Percentiles rank a stretch among this genome's conserved stretches.
Conservation (phyloP, 2,329 filamentous ascomycete species). For the Stagonosporopsis cucurbitacearum region DNA sequence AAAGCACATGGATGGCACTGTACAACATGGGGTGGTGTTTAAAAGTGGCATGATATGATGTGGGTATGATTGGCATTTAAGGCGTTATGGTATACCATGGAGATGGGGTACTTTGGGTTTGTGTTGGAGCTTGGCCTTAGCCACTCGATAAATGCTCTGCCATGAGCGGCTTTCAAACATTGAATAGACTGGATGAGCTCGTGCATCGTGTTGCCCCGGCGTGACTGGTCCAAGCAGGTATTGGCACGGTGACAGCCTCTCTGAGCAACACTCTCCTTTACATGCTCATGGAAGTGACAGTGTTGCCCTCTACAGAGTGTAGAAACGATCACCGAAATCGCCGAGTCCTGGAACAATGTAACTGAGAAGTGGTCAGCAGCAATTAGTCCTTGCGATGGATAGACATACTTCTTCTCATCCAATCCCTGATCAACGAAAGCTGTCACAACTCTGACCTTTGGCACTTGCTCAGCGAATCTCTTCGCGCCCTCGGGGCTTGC, state of each 20-base stretch:
- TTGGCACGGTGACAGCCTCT: not conserved
- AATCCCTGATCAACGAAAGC: conserved; percentile 97
- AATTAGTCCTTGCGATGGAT: not conserved
- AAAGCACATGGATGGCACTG: conserved; percentile 19
- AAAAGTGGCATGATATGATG: conserved; percentile 17
- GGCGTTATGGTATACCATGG: conserved; percentile 38
- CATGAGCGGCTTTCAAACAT: not conserved
- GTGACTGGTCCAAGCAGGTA: not conserved
- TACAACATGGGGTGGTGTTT: conserved; percentile 20
- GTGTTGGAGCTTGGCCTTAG: not conserved
- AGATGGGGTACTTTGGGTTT: conserved; percentile 16
- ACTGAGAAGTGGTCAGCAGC: conserved; percentile 57
- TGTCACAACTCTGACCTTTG: conserved; percentile 88
- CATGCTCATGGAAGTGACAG: not conserved
- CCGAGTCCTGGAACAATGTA: conserved; percentile 94
- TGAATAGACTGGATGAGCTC: not conserved
- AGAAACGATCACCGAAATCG: conserved; percentile 95
- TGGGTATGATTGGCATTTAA: conserved; percentile 24
- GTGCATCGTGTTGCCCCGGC: not conserved
- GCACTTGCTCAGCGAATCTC: conserved; percentile 88
- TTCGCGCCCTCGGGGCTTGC: conserved; percentile 93
- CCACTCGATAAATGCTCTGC: conserved; percentile 13
- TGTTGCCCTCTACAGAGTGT: conserved; percentile 71
- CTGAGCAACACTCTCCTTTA: not conserved
- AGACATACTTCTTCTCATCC: conserved; percentile 91